Percentiles rank a stretch among this genome's conserved stretches.
Conservation (phyloP, 495 filamentous ascomycete genomes). For the Niebla homalea region DNA sequence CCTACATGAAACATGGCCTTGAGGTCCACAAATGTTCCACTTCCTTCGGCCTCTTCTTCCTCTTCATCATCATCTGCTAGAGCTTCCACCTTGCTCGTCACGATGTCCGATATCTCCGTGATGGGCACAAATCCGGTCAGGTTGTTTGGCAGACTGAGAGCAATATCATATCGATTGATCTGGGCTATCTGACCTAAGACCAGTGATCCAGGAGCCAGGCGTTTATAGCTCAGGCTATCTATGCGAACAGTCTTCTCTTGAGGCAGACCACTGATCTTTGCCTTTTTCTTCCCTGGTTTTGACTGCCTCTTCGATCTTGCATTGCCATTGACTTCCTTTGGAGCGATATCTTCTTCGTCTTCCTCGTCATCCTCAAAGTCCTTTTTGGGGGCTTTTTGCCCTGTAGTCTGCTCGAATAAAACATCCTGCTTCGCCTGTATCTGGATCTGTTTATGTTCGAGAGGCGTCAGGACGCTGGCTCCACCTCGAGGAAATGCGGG, state of each 20-base stretch:
- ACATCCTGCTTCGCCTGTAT: constrained; percentile 87
- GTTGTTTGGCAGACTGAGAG: constrained; percentile 79
- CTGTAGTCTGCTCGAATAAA: constrained; percentile 70
- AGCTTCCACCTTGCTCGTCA: constrained; percentile 54
- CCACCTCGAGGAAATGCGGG: constrained; percentile 85
- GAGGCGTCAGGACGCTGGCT: constrained; percentile 74
- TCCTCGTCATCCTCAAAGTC: constrained; percentile 29
- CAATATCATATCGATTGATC: constrained; percentile 65
- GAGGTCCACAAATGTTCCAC: constrained; percentile 50
- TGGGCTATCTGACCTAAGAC: constrained; percentile 76
- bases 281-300: constrained; percentile 32
- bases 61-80: constrained; percentile 46
- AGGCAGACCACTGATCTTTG: constrained; percentile 28
- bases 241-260: constrained; percentile 54
- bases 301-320: constrained; percentile 37
- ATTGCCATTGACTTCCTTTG: constrained; percentile 32
- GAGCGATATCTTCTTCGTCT: constrained; percentile 32
- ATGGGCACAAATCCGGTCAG: constrained; percentile 79
- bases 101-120: constrained; percentile 69
- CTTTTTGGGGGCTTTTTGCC: constrained; percentile 30
- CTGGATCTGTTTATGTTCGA: constrained; percentile 93
- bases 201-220: constrained; percentile 67
- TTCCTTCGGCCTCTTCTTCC: constrained; percentile 35
- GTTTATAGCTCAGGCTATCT: constrained; percentile 84
- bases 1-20: constrained; percentile 64